Percentiles rank a stretch among this genome's conserved stretches.
Conservation (phyloP, 148 eudicot genomes). For the Fagopyrum tataricum region DNA sequence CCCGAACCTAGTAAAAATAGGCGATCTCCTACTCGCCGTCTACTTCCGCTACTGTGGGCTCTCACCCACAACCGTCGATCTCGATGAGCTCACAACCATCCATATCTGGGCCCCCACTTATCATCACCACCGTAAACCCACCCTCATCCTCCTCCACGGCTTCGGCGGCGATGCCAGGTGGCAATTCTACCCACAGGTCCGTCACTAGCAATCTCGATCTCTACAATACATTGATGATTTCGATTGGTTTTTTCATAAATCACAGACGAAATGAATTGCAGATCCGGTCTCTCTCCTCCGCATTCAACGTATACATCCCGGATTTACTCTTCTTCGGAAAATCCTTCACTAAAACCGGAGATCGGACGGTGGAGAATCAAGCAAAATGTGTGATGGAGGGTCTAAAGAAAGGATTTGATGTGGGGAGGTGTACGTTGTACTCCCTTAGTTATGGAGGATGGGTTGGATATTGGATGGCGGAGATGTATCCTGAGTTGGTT, state of each 20-base stretch:
- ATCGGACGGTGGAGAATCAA: conserved; percentile 45
- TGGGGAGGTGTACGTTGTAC: conserved; percentile 37
- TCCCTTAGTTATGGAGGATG: conserved; percentile 65
- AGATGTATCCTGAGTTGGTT: conserved; percentile 36
- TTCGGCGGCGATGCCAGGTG: conserved; percentile 49
- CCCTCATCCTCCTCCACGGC: conserved; percentile 54
- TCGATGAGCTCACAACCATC: conserved; percentile 48
- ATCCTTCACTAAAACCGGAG: conserved; percentile 30
- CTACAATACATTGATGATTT: too few relatives aligned
- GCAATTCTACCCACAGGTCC: conserved; percentile 39
- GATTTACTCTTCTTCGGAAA: conserved; percentile 61
- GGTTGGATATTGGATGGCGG: conserved; percentile 62
- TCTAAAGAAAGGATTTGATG: conserved; percentile 40
- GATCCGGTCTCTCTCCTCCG: conserved; percentile 24
- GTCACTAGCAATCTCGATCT: neutral
- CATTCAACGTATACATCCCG: conserved; percentile 59
- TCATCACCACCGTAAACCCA: conserved; percentile 32
- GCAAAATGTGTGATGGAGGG: conserved; percentile 49
- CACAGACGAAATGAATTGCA: neutral
- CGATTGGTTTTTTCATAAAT: too few relatives aligned
- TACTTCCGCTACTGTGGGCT: conserved; percentile 34
- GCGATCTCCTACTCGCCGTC: conserved; percentile 21
- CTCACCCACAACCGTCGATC: conserved; percentile 33
- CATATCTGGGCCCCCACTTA: conserved; percentile 39
- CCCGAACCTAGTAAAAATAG: conserved; percentile 27